Conservation (phyloP, 1,139 yeast species). For the Geotrichum candidum region DNA sequence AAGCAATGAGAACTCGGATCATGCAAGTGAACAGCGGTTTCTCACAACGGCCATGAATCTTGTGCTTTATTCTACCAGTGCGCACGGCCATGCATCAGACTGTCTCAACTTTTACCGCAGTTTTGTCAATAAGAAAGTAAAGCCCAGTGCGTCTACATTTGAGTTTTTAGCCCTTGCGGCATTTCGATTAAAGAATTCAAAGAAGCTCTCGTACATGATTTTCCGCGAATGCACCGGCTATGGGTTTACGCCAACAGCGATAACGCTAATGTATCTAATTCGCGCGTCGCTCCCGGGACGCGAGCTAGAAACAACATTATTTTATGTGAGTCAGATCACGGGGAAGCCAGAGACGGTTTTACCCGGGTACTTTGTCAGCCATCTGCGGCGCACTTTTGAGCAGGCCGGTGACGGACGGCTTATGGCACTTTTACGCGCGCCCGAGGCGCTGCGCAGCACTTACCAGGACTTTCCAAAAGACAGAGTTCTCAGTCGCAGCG, state of each 20-base stretch:
- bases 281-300: conserved; percentile 29
- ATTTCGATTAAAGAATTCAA: conserved; percentile 29
- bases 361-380: conserved; percentile 20
- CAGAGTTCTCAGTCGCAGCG: conserved; percentile 17
- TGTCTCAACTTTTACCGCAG: conserved; percentile 20
- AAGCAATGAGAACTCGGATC: neutral
- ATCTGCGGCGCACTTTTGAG: conserved; percentile 20
- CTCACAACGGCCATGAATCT: conserved; percentile 5
- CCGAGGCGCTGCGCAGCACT: conserved; percentile 4
- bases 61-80: conserved; percentile 2
- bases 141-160: conserved; percentile 26
- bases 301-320: conserved; percentile 5
- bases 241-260: conserved; percentile 21
- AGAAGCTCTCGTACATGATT: conserved; percentile 28
- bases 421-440: conserved; percentile 8
- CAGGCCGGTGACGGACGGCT: conserved; percentile 16
- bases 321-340: neutral
- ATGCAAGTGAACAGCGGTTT: neutral
- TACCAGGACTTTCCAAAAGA: conserved; percentile 20
- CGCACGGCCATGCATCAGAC: neutral
- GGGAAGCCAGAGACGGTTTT: neutral
- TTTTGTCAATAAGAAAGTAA: conserved; percentile 15
- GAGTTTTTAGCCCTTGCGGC: conserved; percentile 28
- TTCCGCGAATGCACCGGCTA: conserved; percentile 22
- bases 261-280: conserved; percentile 27